A percentile compares a stretch with the other conserved stretches of the same genome.
phyloP scores from a whole-genome alignment of 495 filamentous ascomycete species.

The Hypomontagnella submonticulosa region DNA sequence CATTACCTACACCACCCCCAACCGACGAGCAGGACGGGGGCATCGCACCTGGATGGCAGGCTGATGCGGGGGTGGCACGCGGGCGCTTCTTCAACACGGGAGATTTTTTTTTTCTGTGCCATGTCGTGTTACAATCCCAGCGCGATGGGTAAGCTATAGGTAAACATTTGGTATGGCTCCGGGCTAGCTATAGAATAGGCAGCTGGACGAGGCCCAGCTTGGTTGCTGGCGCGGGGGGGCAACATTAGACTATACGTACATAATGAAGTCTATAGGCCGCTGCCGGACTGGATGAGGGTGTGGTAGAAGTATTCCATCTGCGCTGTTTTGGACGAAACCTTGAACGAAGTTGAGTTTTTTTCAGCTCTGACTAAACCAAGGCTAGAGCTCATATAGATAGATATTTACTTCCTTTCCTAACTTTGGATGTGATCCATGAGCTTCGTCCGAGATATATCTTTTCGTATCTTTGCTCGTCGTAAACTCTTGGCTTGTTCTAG shows the following conservation, averaged over 20 bases:
- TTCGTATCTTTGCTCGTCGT: not conserved
- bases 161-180: not conserved
- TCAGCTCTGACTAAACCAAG: too few species aligned
- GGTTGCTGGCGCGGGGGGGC: slow-evolving; percentile 8
- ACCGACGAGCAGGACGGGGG: not conserved
- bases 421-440: too few species aligned
- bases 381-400: too few species aligned
- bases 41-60: slow-evolving; percentile 17
- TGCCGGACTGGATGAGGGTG: slow-evolving; percentile 10
- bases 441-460: not conserved
- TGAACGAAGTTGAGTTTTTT: slow-evolving; percentile 21
- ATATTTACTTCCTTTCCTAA: not conserved
- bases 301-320: slow-evolving; percentile 17
- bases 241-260: slow-evolving; percentile 24
- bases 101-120: slow-evolving; percentile 5
- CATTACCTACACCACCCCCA: slow-evolving; percentile 7
- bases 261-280: not conserved
- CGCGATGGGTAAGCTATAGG: slow-evolving; percentile 16
- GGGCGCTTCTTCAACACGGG: slow-evolving; percentile 26
- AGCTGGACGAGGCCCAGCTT: slow-evolving; percentile 14
- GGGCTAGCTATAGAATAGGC: slow-evolving; percentile 27
- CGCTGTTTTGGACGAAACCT: slow-evolving; percentile 12
- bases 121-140: too few species aligned
- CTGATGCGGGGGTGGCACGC: slow-evolving; percentile 33
- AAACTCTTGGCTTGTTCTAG: not conserved